These are phyloP conservation scores for Dioscorea cayenensis DNA, from an alignment of 116 monocot species.

Conservation along the genomic window DNA sequence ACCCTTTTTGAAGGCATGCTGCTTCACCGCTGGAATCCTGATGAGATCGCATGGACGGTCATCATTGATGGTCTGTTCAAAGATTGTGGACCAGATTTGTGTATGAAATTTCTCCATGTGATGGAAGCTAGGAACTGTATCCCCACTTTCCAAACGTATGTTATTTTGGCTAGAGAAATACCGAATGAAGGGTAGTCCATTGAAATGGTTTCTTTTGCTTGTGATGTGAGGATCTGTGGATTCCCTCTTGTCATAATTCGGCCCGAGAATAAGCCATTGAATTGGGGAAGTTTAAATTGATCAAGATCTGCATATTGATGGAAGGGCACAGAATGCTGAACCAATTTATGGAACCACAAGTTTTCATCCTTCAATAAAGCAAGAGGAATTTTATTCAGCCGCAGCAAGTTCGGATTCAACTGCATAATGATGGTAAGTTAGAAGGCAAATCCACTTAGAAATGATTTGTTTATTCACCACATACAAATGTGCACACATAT, in stretches of 20 bases:
- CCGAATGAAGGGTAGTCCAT: conserved; percentile 6
- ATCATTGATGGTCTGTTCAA: conserved; percentile 79
- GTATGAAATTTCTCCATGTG: conserved; percentile 56
- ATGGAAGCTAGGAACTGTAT: conserved; percentile 56
- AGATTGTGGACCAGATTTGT: conserved; percentile 40
- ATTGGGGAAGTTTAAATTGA: not conserved
- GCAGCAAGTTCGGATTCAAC: not conserved
- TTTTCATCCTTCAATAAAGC: not conserved
- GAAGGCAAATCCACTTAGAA: not conserved
- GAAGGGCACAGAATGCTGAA: not conserved
- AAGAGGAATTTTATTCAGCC: not conserved
- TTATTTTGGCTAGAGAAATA: conserved; percentile 33
- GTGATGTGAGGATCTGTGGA: not conserved
- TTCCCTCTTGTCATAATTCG: not conserved
- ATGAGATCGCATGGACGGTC: conserved; percentile 85
- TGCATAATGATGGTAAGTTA: not conserved
- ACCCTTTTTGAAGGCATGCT: conserved; percentile 58
- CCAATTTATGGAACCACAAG: not conserved
- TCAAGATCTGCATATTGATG: not conserved
- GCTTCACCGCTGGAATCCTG: conserved; percentile 60
- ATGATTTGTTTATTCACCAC: not conserved
- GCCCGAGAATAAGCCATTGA: not conserved
- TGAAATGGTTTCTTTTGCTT: not conserved
- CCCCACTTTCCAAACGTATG: conserved; percentile 40
- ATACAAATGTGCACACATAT: not conserved